Conservation (phyloP, 2,329 filamentous ascomycete species). For the Claviceps citrina region DNA sequence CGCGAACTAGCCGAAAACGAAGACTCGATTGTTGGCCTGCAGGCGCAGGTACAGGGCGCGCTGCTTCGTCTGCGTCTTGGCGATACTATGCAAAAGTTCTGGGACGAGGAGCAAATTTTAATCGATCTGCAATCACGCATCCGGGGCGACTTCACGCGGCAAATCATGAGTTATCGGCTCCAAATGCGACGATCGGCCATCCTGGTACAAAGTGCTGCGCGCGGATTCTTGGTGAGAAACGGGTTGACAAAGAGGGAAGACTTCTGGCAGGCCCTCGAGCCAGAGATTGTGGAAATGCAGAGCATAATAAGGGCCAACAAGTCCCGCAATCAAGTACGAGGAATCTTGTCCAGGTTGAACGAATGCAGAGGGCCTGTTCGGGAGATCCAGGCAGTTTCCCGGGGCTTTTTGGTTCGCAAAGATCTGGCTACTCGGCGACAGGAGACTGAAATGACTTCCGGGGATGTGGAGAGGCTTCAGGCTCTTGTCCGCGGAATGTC, state of each 20-base stretch:
- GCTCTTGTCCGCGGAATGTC: conserved; percentile 53
- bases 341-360: conserved; percentile 42
- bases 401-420: conserved; percentile 51
- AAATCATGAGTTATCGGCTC: conserved; percentile 67
- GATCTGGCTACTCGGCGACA: conserved; percentile 38
- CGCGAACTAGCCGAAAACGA: conserved; percentile 70
- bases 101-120: conserved; percentile 67
- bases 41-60: conserved; percentile 74
- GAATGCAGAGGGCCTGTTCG: conserved; percentile 47
- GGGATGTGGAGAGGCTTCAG: conserved; percentile 44
- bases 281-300: conserved; percentile 63
- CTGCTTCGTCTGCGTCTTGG: conserved; percentile 63
- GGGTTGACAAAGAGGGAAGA: conserved; percentile 46
- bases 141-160: conserved; percentile 72
- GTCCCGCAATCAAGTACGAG: conserved; percentile 41
- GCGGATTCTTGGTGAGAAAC: conserved; percentile 59
- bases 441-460: conserved; percentile 36
- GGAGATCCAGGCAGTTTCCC: conserved; percentile 48
- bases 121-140: conserved; percentile 75
- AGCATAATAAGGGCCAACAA: conserved; percentile 61
- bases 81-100: conserved; percentile 71
- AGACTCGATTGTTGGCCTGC: conserved; percentile 57
- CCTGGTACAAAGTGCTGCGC: conserved; percentile 60
- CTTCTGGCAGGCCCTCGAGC: conserved; percentile 55
- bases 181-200: conserved; percentile 71